Evolutionary conservation across 2,329 filamentous ascomycete species (phyloP).

Genomic region (Sarocladiaceae sp.): DNA sequence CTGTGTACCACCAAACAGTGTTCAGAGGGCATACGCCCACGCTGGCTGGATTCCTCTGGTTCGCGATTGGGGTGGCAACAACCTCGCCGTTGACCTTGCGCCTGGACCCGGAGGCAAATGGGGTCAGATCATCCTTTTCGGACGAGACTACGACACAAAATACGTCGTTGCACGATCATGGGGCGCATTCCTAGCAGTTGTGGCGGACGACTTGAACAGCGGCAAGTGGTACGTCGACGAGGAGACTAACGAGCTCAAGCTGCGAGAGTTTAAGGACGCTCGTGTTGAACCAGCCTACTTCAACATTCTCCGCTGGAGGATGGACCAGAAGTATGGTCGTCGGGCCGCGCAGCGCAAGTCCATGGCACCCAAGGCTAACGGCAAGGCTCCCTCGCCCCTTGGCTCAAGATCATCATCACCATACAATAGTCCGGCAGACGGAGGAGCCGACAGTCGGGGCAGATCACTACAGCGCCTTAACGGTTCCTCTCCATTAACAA

Average conservation of each 20-base stretch:
- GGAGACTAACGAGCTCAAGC: conserved; percentile 83
- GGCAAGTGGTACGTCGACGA: conserved; percentile 92
- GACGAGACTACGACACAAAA: conserved; percentile 97
- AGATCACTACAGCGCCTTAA: conserved; percentile 67
- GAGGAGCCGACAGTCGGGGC: conserved; percentile 58
- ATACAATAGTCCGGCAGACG: conserved; percentile 59
- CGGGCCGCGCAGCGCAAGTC: conserved; percentile 52
- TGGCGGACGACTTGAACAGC: conserved; percentile 87
- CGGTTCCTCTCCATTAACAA: conserved; percentile 58
- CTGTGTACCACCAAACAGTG: conserved; percentile 77
- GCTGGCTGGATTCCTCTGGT: conserved; percentile 93
- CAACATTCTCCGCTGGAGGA: conserved; percentile 90
- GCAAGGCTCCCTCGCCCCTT: conserved; percentile 35
- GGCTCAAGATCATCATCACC: conserved; percentile 50
- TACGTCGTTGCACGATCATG: conserved; percentile 94
- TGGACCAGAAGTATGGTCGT: conserved; percentile 91
- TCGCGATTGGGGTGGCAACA: conserved; percentile 98
- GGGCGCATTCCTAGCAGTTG: conserved; percentile 77
- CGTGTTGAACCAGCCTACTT: conserved; percentile 91
- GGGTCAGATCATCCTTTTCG: conserved; percentile 96
- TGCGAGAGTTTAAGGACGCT: conserved; percentile 84
- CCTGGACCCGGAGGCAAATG: conserved; percentile 86
- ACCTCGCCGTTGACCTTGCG: conserved; percentile 87
- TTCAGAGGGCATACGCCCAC: conserved; percentile 92
- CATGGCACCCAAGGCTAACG: conserved; percentile 34